A percentile compares a stretch with the other conserved stretches of the same genome.
Conservation (phyloP, 208 protist species). For the Acanthamoeba lugdunensis region DNA sequence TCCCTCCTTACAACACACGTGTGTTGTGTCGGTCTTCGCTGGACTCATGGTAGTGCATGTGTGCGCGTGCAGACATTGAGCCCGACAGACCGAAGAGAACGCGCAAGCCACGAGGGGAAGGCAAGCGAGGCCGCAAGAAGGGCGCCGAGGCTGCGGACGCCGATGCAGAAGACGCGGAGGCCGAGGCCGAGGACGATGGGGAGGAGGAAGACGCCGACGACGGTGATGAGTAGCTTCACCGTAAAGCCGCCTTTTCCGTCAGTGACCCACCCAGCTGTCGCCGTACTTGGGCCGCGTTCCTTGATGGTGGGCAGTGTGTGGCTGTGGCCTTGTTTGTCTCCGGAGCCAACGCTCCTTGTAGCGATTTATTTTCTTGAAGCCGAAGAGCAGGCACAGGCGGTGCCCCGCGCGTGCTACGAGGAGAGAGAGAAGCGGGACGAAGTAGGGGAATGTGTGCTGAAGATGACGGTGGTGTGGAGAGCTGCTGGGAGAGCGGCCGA, state of each 20-base stretch:
- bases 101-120: slow-evolving; percentile 59
- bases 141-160: neutral
- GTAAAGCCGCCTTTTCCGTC: too few relatives aligned
- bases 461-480: neutral
- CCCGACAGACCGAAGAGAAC: slow-evolving; percentile 38
- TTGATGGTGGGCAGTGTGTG: too few relatives aligned
- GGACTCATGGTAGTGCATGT: neutral
- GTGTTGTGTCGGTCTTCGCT: neutral
- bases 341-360: slow-evolving; percentile 32
- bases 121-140: slow-evolving; percentile 29
- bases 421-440: neutral
- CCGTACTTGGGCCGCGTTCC: too few relatives aligned
- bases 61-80: neutral
- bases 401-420: neutral
- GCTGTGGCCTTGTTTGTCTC: too few relatives aligned
- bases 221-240: neutral
- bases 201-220: slow-evolving; percentile 14
- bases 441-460: neutral
- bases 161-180: neutral
- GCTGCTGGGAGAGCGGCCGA: neutral
- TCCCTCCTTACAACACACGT: neutral
- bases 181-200: neutral
- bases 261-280: too few relatives aligned
- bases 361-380: slow-evolving; percentile 73
- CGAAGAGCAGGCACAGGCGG: slow-evolving; percentile 36